Evolutionary conservation across 305 asterid genomes (phyloP), one percentile per base, ranked within the genome.

Genomic region (Fraxinus nigra): DNA sequence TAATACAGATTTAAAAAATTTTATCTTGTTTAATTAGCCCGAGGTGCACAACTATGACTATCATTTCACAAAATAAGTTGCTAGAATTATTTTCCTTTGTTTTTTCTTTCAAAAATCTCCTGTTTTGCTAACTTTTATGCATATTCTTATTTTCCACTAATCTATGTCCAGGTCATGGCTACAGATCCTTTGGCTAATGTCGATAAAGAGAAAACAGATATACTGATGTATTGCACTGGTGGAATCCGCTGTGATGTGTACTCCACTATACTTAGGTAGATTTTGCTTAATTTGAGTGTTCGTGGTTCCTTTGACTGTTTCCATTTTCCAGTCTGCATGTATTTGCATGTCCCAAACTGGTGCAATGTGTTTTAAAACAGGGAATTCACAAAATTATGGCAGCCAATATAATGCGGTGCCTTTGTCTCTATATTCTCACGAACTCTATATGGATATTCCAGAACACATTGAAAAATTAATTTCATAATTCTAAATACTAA

Each of bases 211-310:
- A 90, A 85, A 72, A 93, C 97, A 26, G 93, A 94, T 86, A 85
- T 93, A 86, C 81, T 96, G 88, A 96, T 96, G 99, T 96, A 96
- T 88, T 96, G 99, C 85, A 96, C 98, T 13, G 98, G 98, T 81
- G 98, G 99, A 77, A 96, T 96, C 82, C 95, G 99, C 82, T 96
- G 99, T 11, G 98, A 94, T 40, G 97, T 96, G 79, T 96, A 93
- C 90, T 94, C 99, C 85, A 90, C 93, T 48, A 88, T 94, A 72
- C 97, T 94, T 69, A 92, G 99, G 99, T 96, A 80, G 38, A 76
- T 81, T 80, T 72, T 69, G 6, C 76, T 35, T 40, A 70, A 38
- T 18, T 24, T 75, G 72, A 22, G 34, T 63, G n/a, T 67, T 7
- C 28, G n/a, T 4, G 38, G 40, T 82, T 79, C 46, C 8, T 63